These are phyloP conservation scores for Pirum gemmata DNA, from an alignment of 78 protist genomes.

Conservation along the genomic window DNA sequence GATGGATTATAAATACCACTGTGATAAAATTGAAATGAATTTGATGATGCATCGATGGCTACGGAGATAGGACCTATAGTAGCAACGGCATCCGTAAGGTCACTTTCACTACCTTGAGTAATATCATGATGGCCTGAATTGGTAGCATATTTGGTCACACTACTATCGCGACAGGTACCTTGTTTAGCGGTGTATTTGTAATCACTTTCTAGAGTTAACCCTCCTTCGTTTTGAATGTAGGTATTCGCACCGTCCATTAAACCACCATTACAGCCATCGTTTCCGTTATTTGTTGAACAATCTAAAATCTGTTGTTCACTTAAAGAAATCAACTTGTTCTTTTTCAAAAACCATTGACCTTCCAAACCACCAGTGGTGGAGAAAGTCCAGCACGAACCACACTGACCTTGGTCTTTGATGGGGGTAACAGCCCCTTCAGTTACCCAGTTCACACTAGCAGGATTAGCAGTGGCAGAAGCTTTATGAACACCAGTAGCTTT, in stretches of 20 bases:
- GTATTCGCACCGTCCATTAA: background rate
- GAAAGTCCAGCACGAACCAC: slow-evolving; percentile 74
- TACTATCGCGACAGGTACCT: too few relatives aligned
- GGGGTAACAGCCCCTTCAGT: slow-evolving; percentile 57
- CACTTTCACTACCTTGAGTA: slow-evolving; percentile 12
- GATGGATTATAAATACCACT: slow-evolving; percentile 66
- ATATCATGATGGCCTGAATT: too few relatives aligned
- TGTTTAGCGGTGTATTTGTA: background rate
- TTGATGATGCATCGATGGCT: slow-evolving; percentile 71
- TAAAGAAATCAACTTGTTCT: slow-evolving; percentile 27
- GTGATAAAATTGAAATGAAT: slow-evolving; percentile 68
- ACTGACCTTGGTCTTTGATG: slow-evolving; percentile 62
- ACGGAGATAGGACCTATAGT: slow-evolving; percentile 69
- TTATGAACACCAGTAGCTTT: too few relatives aligned
- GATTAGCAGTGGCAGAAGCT: too few relatives aligned
- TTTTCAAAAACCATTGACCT: slow-evolving; percentile 45
- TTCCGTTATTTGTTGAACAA: slow-evolving; percentile 57
- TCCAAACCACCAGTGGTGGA: slow-evolving; percentile 61
- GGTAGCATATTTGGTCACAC: too few relatives aligned
- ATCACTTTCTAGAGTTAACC: slow-evolving; percentile 10
- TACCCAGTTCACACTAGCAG: slow-evolving; percentile 61
- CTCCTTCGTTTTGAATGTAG: slow-evolving; percentile 25
- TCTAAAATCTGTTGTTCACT: slow-evolving; percentile 70
- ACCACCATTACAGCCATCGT: slow-evolving; percentile 73
- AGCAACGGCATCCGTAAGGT: slow-evolving; percentile 46